Evolutionary conservation across 2,329 filamentous ascomycete genomes (phyloP).

Genomic region (Neopestalotiopsis sp.): DNA sequence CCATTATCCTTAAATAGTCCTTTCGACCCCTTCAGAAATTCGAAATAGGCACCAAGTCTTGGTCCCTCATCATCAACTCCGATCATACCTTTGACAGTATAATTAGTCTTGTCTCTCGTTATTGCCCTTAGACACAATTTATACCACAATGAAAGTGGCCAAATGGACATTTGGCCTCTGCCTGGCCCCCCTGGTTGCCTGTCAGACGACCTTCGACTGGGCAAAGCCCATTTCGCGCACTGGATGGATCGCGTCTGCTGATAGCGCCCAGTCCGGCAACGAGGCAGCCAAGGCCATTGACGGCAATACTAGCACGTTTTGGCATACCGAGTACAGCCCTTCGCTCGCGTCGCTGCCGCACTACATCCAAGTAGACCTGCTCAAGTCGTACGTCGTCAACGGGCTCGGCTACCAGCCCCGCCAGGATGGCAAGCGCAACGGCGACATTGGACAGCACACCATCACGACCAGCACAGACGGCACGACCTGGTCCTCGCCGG

Average conservation of each 20-base stretch:
- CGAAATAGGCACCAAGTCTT: background rate
- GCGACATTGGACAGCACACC: slow-evolving; percentile 35
- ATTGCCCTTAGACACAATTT: background rate
- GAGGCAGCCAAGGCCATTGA: slow-evolving; percentile 36
- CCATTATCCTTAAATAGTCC: background rate
- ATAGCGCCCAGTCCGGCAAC: slow-evolving; percentile 32
- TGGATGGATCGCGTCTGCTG: slow-evolving; percentile 35
- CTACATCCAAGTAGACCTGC: slow-evolving; percentile 37
- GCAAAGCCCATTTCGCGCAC: slow-evolving; percentile 25
- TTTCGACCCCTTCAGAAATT: background rate
- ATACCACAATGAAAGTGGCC: background rate
- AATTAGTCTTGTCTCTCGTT: background rate
- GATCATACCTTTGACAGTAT: background rate
- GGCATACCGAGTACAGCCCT: slow-evolving; percentile 32
- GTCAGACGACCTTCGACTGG: slow-evolving; percentile 25
- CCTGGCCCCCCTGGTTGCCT: slow-evolving; percentile 21
- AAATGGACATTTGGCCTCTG: slow-evolving; percentile 7
- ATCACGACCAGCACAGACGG: slow-evolving; percentile 35
- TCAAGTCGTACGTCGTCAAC: slow-evolving; percentile 30
- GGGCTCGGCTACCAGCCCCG: slow-evolving; percentile 36
- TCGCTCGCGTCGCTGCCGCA: slow-evolving; percentile 29
- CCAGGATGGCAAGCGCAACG: slow-evolving; percentile 31
- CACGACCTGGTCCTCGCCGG: slow-evolving; percentile 29
- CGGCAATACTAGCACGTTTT: slow-evolving; percentile 33
- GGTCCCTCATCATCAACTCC: background rate